phyloP scores from a whole-genome alignment of 2,329 filamentous ascomycete genomes.

The Chaetothyriales sp. region DNA sequence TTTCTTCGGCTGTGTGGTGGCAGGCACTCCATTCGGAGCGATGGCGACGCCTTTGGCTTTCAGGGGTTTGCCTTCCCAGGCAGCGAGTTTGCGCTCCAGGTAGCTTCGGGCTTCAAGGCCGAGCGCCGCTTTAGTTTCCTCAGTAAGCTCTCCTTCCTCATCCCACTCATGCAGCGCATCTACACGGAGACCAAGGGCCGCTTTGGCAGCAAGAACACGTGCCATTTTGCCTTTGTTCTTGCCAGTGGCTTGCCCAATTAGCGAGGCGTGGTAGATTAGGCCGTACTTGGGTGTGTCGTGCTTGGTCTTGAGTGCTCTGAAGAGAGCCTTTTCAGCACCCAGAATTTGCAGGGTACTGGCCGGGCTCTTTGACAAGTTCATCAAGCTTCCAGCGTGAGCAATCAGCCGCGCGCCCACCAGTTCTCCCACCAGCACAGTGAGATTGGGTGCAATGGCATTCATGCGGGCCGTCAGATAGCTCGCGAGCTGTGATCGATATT shows the following conservation, averaged over 20 bases:
- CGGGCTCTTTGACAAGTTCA: conserved; percentile 87
- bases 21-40: conserved; percentile 53
- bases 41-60: conserved; percentile 61
- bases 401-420: conserved; percentile 90
- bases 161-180: conserved; percentile 74
- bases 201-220: conserved; percentile 86
- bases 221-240: conserved; percentile 99
- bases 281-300: conserved; percentile 98
- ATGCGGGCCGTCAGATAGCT: conserved; percentile 84
- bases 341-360: conserved; percentile 95
- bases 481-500: conserved; percentile 76
- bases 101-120: conserved; percentile 46
- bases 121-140: conserved; percentile 74
- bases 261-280: conserved; percentile 78
- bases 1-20: conserved; percentile 50
- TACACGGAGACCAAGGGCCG: conserved; percentile 80
- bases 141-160: conserved; percentile 49
- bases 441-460: conserved; percentile 90
- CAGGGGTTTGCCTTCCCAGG: conserved; percentile 77
- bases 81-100: conserved; percentile 34
- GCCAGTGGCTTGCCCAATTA: conserved; percentile 91
- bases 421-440: conserved; percentile 83
- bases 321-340: conserved; percentile 95
- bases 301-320: conserved; percentile 97
- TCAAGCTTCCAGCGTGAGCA: conserved; percentile 81